Conservation (phyloP, 106 monocot species). For the Hemerocallis citrina region DNA sequence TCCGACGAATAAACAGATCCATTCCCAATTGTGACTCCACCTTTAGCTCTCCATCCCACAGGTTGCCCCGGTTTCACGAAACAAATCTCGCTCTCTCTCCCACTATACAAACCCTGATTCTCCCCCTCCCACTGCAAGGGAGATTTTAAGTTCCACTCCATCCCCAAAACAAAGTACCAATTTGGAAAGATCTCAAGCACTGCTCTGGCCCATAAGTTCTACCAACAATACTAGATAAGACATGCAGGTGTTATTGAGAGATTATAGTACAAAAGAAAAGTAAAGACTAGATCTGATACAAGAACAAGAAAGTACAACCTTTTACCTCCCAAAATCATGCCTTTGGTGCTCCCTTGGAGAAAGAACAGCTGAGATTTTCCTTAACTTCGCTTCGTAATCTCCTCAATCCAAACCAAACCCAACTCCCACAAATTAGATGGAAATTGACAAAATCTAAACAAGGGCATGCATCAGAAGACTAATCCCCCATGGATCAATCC, state of each 20-base stretch:
- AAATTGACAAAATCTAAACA: not conserved
- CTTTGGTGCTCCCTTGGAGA: constrained; percentile 4
- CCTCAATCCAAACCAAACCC: not conserved
- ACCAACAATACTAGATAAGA: not conserved
- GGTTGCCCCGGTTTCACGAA: not conserved
- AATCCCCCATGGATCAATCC: not conserved
- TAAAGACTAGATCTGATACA: not conserved
- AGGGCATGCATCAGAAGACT: not conserved
- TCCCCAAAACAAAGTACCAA: not conserved
- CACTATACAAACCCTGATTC: constrained; percentile 12
- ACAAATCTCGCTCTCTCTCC: constrained; percentile 7
- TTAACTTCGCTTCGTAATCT: not conserved
- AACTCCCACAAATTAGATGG: not conserved
- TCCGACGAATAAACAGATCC: constrained; percentile 23
- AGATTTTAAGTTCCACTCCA: constrained; percentile 44
- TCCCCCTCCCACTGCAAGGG: constrained; percentile 51
- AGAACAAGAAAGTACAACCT: not conserved
- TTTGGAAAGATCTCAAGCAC: not conserved
- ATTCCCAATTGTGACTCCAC: no score
- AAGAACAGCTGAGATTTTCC: no score
- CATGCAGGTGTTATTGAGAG: not conserved
- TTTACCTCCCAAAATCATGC: constrained; percentile 7
- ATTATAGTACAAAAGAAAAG: not conserved
- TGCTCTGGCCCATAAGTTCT: not conserved
- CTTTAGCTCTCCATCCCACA: constrained; percentile 9